Conservation (phyloP, 2,329 filamentous ascomycete species). For the Fusarium succisae region DNA sequence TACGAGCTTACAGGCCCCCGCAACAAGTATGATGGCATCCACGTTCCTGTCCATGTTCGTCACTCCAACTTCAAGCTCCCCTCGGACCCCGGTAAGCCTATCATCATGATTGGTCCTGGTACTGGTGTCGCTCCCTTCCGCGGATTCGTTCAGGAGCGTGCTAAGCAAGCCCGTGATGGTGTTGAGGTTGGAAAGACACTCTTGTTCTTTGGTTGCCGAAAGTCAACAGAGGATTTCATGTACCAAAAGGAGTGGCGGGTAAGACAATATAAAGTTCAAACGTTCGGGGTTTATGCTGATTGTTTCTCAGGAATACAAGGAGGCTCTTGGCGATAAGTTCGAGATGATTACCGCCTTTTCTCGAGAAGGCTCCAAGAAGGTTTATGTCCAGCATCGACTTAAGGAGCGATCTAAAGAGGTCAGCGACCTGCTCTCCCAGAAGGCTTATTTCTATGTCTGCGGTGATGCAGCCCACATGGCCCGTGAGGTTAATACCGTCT, state of each 20-base stretch:
- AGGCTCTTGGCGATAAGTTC: conserved; percentile 86
- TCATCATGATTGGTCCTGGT: conserved; percentile 96
- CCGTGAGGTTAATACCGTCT: conserved; percentile 87
- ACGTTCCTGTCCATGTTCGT: conserved; percentile 93
- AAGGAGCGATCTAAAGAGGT: conserved; percentile 85
- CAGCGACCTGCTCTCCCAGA: conserved; percentile 84
- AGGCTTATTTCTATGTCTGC: conserved; percentile 97
- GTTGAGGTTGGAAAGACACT: conserved; percentile 86
- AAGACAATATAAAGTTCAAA: conserved; percentile 52
- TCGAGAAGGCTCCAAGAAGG: conserved; percentile 85
- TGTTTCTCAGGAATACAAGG: conserved; percentile 76
- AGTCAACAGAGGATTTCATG: conserved; percentile 86
- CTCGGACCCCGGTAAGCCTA: conserved; percentile 89
- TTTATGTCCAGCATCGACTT: conserved; percentile 95
- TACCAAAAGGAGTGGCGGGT: conserved; percentile 94
- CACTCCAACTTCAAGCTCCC: conserved; percentile 99
- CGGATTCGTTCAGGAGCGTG: conserved; percentile 92
- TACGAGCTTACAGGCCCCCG: conserved; percentile 90
- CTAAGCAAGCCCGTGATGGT: conserved; percentile 81
- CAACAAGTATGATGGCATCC: conserved; percentile 96
- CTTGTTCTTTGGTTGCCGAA: conserved; percentile 95
- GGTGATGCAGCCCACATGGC: conserved; percentile 98
- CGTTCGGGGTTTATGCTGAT: conserved; percentile 16
- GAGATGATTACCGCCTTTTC: conserved; percentile 95
- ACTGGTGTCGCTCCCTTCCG: conserved; percentile 98